A percentile compares a stretch with the other conserved stretches of the same genome.
These are phyloP conservation scores for Coemansia sp. DNA, from an alignment of 192 early-diverging fungal species.

Conservation along the genomic window DNA sequence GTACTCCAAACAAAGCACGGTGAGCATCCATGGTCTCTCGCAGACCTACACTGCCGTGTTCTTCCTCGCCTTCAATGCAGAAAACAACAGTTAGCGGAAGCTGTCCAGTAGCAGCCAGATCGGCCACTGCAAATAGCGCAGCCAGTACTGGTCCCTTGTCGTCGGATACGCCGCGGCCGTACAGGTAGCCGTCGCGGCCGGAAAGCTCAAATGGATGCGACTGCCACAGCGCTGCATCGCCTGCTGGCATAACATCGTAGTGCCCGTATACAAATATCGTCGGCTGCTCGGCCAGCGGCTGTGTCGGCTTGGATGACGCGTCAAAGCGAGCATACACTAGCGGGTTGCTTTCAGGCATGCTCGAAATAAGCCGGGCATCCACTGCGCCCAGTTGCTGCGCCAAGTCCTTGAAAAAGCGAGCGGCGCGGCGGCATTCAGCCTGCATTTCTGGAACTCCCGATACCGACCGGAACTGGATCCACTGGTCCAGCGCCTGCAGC, in stretches of 20 bases:
- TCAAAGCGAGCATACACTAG: conserved; percentile 66
- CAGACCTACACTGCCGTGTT: conserved; percentile 69
- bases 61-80: conserved; percentile 79
- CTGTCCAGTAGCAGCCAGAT: conserved; percentile 58
- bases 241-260: conserved; percentile 77
- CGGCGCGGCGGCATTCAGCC: conserved; percentile 70
- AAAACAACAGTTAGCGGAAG: conserved; percentile 68
- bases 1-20: conserved; percentile 29
- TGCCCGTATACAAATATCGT: conserved; percentile 76
- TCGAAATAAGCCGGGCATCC: conserved; percentile 59
- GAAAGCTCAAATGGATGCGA: conserved; percentile 64
- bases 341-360: conserved; percentile 62
- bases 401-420: conserved; percentile 67
- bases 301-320: conserved; percentile 17
- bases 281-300: conserved; percentile 23
- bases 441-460: conserved; percentile 64
- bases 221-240: conserved; percentile 62
- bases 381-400: conserved; percentile 65
- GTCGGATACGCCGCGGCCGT: conserved; percentile 76
- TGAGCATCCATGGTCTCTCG: conserved; percentile 57
- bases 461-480: conserved; percentile 67
- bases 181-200: conserved; percentile 69
- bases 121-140: conserved; percentile 67
- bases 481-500: conserved; percentile 63
- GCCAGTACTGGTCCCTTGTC: conserved; percentile 79